These are phyloP conservation scores for Termitomyces sp. DNA, from an alignment of 768 basidiomycete species.

Conservation along the genomic window DNA sequence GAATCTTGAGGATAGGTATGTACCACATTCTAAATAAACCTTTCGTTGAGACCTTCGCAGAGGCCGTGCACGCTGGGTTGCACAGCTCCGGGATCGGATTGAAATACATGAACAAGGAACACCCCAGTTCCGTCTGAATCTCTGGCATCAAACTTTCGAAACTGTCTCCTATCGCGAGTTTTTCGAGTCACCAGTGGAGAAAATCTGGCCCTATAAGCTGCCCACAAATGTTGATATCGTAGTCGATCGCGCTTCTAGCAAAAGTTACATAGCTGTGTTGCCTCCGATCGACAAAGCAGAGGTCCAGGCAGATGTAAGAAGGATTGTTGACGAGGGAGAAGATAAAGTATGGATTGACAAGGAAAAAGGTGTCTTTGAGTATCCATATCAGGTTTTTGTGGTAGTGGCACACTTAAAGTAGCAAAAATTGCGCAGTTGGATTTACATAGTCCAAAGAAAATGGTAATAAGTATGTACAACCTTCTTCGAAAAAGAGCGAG, in stretches of 20 bases:
- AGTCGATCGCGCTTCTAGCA: slow-evolving; percentile 70
- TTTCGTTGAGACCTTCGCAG: slow-evolving; percentile 26
- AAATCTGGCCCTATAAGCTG: slow-evolving; percentile 50
- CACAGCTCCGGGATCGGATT: slow-evolving; percentile 62
- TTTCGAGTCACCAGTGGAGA: slow-evolving; percentile 62
- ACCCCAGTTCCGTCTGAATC: slow-evolving; percentile 77
- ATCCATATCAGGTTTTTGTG: slow-evolving; percentile 70
- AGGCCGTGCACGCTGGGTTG: slow-evolving; percentile 69
- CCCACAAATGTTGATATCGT: slow-evolving; percentile 52
- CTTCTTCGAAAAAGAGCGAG: too few species aligned
- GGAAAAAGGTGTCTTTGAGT: slow-evolving; percentile 69
- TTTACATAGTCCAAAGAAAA: too few species aligned
- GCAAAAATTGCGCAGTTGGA: neutral
- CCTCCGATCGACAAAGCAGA: slow-evolving; percentile 53
- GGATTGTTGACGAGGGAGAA: slow-evolving; percentile 56
- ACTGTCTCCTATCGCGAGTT: slow-evolving; percentile 53
- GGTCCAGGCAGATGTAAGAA: slow-evolving; percentile 48
- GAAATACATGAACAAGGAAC: slow-evolving; percentile 68
- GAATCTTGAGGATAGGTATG: slow-evolving; percentile 86
- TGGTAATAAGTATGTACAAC: too few species aligned
- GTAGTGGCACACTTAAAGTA: slow-evolving; percentile 41
- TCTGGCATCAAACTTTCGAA: slow-evolving; percentile 73
- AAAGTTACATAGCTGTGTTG: slow-evolving; percentile 79
- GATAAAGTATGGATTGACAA: slow-evolving; percentile 76
- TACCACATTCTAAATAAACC: neutral